phyloP scores from a whole-genome alignment of 805 yeast species.

The Sungouiella blattae region DNA sequence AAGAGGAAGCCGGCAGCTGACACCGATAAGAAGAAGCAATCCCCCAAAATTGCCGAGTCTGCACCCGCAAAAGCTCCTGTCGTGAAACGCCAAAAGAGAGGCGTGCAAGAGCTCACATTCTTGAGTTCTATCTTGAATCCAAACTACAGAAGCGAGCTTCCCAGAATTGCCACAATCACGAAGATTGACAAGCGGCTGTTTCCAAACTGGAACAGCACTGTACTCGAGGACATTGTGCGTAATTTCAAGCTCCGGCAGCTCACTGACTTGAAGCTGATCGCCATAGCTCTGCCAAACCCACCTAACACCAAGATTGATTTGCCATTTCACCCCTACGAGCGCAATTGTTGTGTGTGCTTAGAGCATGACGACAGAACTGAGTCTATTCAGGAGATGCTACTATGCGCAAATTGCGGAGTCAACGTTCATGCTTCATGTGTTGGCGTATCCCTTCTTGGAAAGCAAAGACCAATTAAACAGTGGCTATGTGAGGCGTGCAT shows the following conservation, averaged over 20 bases:
- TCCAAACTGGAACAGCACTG: slow-evolving; percentile 13
- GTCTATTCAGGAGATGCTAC: slow-evolving; percentile 35
- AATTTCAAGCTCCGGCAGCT: slow-evolving; percentile 22
- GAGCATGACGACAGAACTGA: slow-evolving; percentile 27
- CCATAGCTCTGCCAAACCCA: slow-evolving; percentile 11
- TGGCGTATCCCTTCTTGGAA: slow-evolving; percentile 37
- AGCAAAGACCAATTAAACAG: slow-evolving; percentile 29
- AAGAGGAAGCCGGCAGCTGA: slow-evolving; percentile 2
- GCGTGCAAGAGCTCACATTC: not conserved
- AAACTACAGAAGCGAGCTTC: slow-evolving; percentile 16
- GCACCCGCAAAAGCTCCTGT: slow-evolving; percentile 6
- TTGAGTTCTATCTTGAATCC: slow-evolving; percentile 19
- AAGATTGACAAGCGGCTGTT: slow-evolving; percentile 20
- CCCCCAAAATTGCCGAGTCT: not conserved
- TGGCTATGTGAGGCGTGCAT: slow-evolving; percentile 85
- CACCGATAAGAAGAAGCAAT: slow-evolving; percentile 1
- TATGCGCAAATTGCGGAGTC: slow-evolving; percentile 65
- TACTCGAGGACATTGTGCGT: slow-evolving; percentile 12
- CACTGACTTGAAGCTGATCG: slow-evolving; percentile 21
- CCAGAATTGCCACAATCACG: slow-evolving; percentile 5
- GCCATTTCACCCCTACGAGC: slow-evolving; percentile 8
- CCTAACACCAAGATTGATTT: slow-evolving; percentile 11
- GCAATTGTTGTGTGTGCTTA: slow-evolving; percentile 57
- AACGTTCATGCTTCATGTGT: slow-evolving; percentile 69
- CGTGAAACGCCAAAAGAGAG: slow-evolving; percentile 10